phyloP scores from a whole-genome alignment of 2,329 filamentous ascomycete genomes.

The Fusarium pininemorale region DNA sequence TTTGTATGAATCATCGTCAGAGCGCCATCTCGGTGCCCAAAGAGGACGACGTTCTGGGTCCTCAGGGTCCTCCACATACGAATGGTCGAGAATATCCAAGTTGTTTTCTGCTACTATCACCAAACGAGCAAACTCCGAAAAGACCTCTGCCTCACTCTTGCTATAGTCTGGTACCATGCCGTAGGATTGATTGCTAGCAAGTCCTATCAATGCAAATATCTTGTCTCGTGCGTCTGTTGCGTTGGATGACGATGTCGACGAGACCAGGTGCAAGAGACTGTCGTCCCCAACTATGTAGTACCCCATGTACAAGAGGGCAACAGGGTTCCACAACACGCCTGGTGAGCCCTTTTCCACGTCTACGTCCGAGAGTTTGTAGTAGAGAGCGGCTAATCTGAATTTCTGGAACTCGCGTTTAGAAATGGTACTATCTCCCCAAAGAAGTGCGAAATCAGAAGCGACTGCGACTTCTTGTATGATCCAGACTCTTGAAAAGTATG shows the following conservation, averaged over 20 bases:
- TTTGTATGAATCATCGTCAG: rapidly evolving
- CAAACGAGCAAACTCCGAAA: not conserved
- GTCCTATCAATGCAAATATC: not conserved
- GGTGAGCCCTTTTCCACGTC: not conserved
- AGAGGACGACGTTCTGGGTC: not conserved
- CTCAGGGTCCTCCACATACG: not conserved
- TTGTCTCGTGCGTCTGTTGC: not conserved
- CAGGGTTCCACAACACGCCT: not conserved
- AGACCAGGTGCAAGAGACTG: not conserved
- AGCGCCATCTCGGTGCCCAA: not conserved
- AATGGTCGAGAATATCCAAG: not conserved
- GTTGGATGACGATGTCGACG: rapidly evolving
- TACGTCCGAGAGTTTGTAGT: not conserved
- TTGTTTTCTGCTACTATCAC: rapidly evolving
- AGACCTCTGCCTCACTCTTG: not conserved
- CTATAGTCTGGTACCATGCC: not conserved
- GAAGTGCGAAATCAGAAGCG: not conserved
- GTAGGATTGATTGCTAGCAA: not conserved
- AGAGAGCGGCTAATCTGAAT: not conserved
- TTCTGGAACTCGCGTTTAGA: not conserved
- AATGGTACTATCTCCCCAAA: not conserved
- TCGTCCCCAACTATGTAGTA: rapidly evolving
- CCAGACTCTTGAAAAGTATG: not conserved
- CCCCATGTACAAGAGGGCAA: not conserved
- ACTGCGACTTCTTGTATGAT: not conserved